Percentiles rank a stretch among this genome's conserved stretches.
phyloP scores from a whole-genome alignment of 768 basidiomycete genomes.

The Suillus tomentosus region DNA sequence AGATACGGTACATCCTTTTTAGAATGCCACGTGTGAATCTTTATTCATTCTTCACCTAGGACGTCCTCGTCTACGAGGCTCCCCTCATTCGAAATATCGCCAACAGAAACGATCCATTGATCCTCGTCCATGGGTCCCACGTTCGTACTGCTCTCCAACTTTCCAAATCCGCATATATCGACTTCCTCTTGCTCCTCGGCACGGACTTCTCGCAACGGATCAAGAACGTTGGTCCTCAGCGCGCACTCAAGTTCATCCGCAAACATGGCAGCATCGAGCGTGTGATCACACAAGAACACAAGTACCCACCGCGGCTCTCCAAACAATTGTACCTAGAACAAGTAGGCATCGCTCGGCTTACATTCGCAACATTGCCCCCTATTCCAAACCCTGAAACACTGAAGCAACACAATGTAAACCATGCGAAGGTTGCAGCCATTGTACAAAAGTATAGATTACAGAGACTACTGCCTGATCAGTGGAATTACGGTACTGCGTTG shows the following conservation, averaged over 20 bases:
- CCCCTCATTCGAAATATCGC: constrained; percentile 82
- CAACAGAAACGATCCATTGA: constrained; percentile 56
- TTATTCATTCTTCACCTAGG: constrained; percentile 42
- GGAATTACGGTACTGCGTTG: constrained; percentile 48
- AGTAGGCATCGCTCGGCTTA: constrained; percentile 58
- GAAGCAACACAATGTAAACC: constrained; percentile 40
- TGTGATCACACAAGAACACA: constrained; percentile 54
- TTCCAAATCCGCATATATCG: constrained; percentile 61
- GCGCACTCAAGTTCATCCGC: constrained; percentile 76
- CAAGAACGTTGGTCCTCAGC: constrained; percentile 74
- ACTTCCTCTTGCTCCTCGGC: constrained; percentile 85
- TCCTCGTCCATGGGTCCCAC: constrained; percentile 62
- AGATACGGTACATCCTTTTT: constrained; percentile 65
- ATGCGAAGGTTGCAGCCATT: constrained; percentile 44
- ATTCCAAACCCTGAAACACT: constrained; percentile 46
- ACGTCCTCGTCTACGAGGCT: constrained; percentile 81
- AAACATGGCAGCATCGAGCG: constrained; percentile 73
- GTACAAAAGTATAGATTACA: constrained; percentile 55
- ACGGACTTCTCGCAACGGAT: constrained; percentile 91
- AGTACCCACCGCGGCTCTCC: constrained; percentile 52
- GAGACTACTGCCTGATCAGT: constrained; percentile 38
- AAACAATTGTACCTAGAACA: constrained; percentile 60
- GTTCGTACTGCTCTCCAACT: constrained; percentile 62
- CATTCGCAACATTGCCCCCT: constrained; percentile 70
- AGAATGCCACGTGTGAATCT: constrained; percentile 12